These are phyloP conservation scores for Baudoinia panamericana DNA, from an alignment of 495 filamentous ascomycete genomes.

Conservation along the genomic window DNA sequence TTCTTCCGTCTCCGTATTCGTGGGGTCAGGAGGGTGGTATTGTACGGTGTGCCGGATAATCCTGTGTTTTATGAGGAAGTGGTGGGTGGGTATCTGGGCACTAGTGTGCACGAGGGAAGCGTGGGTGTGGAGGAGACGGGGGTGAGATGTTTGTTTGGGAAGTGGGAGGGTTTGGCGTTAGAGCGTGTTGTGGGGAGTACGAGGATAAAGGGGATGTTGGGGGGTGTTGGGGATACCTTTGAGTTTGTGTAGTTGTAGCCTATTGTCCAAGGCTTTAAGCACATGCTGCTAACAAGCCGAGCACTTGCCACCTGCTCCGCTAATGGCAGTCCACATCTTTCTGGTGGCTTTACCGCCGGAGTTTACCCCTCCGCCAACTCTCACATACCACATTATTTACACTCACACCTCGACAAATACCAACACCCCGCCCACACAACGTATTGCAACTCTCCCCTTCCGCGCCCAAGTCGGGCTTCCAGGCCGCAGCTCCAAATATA, in stretches of 20 bases:
- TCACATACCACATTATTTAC: no score
- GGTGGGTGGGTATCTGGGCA: conserved; percentile 52
- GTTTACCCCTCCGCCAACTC: no score
- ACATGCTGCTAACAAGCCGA: no score
- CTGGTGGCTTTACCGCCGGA: no score
- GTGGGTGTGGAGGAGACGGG: conserved; percentile 27
- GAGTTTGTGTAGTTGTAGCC: conserved; percentile 43
- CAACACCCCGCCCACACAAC: no score
- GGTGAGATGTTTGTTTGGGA: conserved; percentile 66
- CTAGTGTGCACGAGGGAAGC: conserved; percentile 41
- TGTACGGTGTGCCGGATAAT: conserved; percentile 86
- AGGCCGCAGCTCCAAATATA: no score
- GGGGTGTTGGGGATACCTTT: conserved; percentile 79
- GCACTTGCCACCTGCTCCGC: no score
- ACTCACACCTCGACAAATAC: no score
- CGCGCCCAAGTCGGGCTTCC: no score
- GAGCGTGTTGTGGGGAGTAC: conserved; percentile 76
- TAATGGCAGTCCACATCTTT: no score
- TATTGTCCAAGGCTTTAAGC: no score
- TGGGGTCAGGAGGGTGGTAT: conserved; percentile 65
- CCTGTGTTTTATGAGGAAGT: conserved; percentile 79
- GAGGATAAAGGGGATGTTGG: conserved; percentile 54
- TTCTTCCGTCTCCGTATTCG: conserved; percentile 71
- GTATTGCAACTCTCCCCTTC: no score
- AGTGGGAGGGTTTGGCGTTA: conserved; percentile 75